Percentiles rank a stretch among this genome's conserved stretches.
These are phyloP conservation scores for Fusarium marasasianum DNA, from an alignment of 2,329 filamentous ascomycete genomes.

Conservation along the genomic window DNA sequence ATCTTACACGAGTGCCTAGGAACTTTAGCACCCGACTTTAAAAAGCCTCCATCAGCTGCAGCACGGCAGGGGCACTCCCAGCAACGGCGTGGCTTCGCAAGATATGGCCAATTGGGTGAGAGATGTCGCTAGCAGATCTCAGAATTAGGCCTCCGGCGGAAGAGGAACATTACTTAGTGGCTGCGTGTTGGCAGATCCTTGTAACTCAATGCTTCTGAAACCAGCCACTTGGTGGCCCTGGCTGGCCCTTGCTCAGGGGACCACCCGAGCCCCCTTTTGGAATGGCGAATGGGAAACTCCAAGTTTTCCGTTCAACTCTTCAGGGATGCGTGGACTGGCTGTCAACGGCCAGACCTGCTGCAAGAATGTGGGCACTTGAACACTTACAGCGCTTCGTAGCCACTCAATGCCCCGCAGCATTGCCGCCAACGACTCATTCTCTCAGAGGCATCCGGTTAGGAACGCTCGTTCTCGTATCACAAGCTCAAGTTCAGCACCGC, in stretches of 20 bases:
- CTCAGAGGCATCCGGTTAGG: constrained; percentile 37
- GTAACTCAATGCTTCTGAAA: constrained; percentile 38
- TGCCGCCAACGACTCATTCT: constrained; percentile 32
- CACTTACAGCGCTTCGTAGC: constrained; percentile 29
- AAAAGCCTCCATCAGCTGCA: not conserved
- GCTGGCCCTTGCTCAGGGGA: constrained; percentile 29
- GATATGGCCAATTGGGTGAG: constrained; percentile 33
- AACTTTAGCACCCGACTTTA: not conserved
- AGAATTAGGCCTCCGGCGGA: constrained; percentile 21
- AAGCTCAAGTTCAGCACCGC: constrained; percentile 8
- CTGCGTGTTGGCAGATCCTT: constrained; percentile 19
- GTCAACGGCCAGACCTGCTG: constrained; percentile 21
- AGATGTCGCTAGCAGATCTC: constrained; percentile 38
- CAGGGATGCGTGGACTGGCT: constrained; percentile 29
- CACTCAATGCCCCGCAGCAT: constrained; percentile 36
- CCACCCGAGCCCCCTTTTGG: constrained; percentile 20
- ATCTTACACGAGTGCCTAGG: not conserved
- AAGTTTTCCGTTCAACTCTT: constrained; percentile 23
- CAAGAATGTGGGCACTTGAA: constrained; percentile 10
- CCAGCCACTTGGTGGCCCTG: constrained; percentile 36
- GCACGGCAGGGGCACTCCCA: constrained; percentile 29
- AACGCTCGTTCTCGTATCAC: constrained; percentile 22
- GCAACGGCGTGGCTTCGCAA: constrained; percentile 21
- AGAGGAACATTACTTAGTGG: constrained; percentile 31
- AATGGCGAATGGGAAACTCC: constrained; percentile 13